These are phyloP conservation scores for Hypericum perforatum DNA, from an alignment of 345 rosid genomes.

Conservation along the genomic window DNA sequence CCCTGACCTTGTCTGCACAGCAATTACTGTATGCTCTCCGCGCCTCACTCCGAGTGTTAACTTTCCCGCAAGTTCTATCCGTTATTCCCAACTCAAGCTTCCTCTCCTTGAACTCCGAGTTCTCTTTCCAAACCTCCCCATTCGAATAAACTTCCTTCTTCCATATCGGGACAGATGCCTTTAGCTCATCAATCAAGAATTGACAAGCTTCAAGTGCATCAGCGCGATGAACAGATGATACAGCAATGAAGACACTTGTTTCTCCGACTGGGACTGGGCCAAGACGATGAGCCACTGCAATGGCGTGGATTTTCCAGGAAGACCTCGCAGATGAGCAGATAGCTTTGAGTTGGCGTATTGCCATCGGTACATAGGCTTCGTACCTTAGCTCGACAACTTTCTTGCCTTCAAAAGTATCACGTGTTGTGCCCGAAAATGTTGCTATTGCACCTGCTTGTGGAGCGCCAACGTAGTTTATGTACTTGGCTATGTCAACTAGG, in stretches of 20 bases:
- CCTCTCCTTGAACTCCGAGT: conserved; percentile 62
- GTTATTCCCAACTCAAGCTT: conserved; percentile 7
- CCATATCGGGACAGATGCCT: conserved; percentile 88
- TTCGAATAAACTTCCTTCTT: conserved; percentile 84
- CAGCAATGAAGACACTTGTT: conserved; percentile 71
- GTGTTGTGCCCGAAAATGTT: conserved; percentile 68
- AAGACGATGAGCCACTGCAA: conserved; percentile 65
- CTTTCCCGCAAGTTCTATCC: too few relatives aligned
- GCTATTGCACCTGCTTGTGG: conserved; percentile 65
- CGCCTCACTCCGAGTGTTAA: too few relatives aligned
- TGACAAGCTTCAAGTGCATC: conserved; percentile 85
- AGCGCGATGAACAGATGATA: conserved; percentile 69
- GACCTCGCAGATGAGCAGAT: conserved; percentile 57
- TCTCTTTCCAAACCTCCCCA: conserved; percentile 97
- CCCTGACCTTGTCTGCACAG: too few relatives aligned
- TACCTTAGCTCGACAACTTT: conserved; percentile 67
- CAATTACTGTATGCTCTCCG: too few relatives aligned
- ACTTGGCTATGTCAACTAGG: conserved; percentile 45
- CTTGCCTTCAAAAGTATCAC: conserved; percentile 72
- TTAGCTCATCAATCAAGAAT: conserved; percentile 68
- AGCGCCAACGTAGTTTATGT: conserved; percentile 48
- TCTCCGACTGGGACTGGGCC: conserved; percentile 87
- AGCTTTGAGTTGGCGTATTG: conserved; percentile 44
- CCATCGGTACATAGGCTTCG: conserved; percentile 90
- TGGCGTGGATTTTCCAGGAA: conserved; percentile 59